These are phyloP conservation scores for Pseudopyricularia cyperi DNA, from an alignment of 2,329 filamentous ascomycete species.

Conservation along the genomic window DNA sequence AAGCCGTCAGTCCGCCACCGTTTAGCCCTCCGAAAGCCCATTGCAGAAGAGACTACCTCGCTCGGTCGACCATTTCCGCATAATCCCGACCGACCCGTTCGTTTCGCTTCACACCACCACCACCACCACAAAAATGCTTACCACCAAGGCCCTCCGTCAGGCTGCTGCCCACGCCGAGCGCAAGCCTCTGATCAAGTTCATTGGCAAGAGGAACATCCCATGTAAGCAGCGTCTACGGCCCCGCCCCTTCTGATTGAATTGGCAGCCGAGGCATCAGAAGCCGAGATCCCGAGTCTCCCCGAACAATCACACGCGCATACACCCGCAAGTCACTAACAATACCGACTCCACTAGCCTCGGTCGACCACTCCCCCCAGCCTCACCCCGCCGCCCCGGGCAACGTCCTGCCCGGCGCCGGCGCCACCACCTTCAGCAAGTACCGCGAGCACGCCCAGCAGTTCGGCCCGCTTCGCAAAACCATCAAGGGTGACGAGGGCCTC, in stretches of 20 bases:
- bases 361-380: constrained; percentile 61
- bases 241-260: background rate
- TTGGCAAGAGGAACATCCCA: constrained; percentile 46
- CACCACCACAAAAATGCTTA: constrained; percentile 30
- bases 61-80: background rate
- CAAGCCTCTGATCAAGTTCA: constrained; percentile 47
- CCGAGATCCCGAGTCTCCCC: background rate
- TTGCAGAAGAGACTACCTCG: background rate
- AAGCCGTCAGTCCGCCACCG: too few species aligned
- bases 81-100: background rate
- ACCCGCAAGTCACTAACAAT: background rate
- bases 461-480: constrained; percentile 54
- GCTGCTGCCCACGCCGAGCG: constrained; percentile 46
- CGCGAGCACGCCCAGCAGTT: constrained; percentile 68
- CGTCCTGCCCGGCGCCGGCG: constrained; percentile 44
- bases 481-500: constrained; percentile 23
- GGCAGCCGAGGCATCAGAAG: background rate
- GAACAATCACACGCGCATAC: background rate
- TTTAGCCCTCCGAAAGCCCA: background rate
- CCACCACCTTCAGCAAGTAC: constrained; percentile 59
- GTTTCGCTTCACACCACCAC: background rate
- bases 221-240: constrained; percentile 24
- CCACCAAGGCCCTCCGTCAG: constrained; percentile 43
- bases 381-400: constrained; percentile 60
- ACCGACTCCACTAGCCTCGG: constrained; percentile 32